Evolutionary conservation across 352 stramenopile species (phyloP), one percentile per base, ranked within the genome.

Genomic region (Albugo candida): DNA sequence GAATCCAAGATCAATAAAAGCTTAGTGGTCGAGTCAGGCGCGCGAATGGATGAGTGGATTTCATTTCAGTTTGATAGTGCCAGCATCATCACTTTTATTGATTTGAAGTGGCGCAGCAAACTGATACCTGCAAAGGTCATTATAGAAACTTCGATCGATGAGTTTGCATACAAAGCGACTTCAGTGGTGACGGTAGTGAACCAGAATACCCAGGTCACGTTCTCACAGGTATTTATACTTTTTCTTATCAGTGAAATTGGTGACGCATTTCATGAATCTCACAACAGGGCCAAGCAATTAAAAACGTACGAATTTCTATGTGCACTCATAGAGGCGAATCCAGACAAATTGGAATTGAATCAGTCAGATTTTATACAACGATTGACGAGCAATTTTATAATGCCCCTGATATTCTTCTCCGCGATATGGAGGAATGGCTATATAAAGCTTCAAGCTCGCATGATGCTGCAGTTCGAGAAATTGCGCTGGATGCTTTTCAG

Each of bases 371-470:
- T 41, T 62, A 76, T n/a, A 66, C 85, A 53, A 57, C 68, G 1
- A 45, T 63, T 8, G 58, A 62, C 17, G 50, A 60, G 13, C 47
- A 51, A 2, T 52, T 77, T 8, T 62, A 85, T 55, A 83, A 65
- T 8, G 51, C 74, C 11, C 46, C 71, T 21, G 59, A 61, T 34
- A 53, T 51, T n/a, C 45, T 88, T 18, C 53, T 92, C 14, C 60
- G 61, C 17, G 65, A 75, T 44, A 61, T 89, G 2, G 65, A 85
- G 40, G 46, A 65, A 20, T 92, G 79, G 79, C 55, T 92, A 1
- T 48, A 81, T 14, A 46, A 69, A 36, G 73, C 74, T 11, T 69
- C 74, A 5, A 48, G 71, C 5, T 88, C 74, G 11, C 36, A 56
- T 2, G 55, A 58, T 1, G 38, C 55, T 27, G 54, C 66, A 19